Percentiles rank a stretch among this genome's conserved stretches.
Evolutionary conservation across 2,329 filamentous ascomycete species (phyloP).

Genomic region (Celoporthe dispersa): DNA sequence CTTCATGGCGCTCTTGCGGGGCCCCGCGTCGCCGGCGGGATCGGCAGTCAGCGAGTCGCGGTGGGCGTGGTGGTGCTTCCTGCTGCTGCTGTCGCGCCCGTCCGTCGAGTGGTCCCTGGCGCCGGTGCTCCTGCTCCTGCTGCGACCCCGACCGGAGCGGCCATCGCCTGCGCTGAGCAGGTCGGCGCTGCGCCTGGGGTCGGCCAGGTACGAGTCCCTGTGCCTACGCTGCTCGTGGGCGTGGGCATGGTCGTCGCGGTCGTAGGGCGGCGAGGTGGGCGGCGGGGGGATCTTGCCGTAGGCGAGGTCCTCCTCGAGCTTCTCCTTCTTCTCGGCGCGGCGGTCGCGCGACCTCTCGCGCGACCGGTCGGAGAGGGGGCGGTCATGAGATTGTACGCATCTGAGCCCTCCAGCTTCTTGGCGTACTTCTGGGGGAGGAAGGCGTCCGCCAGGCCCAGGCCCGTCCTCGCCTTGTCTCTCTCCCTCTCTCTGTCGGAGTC

Average conservation of each 20-base stretch:
- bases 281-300: slow-evolving; percentile 47
- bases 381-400: slow-evolving; percentile 33
- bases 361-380: slow-evolving; percentile 35
- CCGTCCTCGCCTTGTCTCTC: slow-evolving; percentile 31
- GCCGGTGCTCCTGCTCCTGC: slow-evolving; percentile 30
- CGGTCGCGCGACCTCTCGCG: slow-evolving; percentile 36
- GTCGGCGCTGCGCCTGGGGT: slow-evolving; percentile 28
- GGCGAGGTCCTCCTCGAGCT: slow-evolving; percentile 50
- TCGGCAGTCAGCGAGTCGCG: slow-evolving; percentile 41
- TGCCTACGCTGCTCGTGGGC: slow-evolving; percentile 42
- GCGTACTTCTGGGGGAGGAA: slow-evolving; percentile 55
- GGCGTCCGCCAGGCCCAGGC: slow-evolving; percentile 37
- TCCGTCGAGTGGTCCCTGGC: slow-evolving; percentile 32
- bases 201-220: slow-evolving; percentile 38
- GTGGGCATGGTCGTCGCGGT: slow-evolving; percentile 34
- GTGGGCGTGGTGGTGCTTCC: slow-evolving; percentile 27
- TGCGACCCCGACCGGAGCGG: slow-evolving; percentile 32
- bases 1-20: slow-evolving; percentile 41
- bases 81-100: slow-evolving; percentile 22
- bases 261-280: slow-evolving; percentile 30
- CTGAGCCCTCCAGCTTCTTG: slow-evolving; percentile 37
- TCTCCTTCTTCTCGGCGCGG: slow-evolving; percentile 35
- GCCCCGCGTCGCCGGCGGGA: slow-evolving; percentile 30
- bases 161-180: slow-evolving; percentile 24
- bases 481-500: slow-evolving; percentile 40